Conservation (phyloP, 2,329 filamentous ascomycete species). For the Passalora sequoiae region DNA sequence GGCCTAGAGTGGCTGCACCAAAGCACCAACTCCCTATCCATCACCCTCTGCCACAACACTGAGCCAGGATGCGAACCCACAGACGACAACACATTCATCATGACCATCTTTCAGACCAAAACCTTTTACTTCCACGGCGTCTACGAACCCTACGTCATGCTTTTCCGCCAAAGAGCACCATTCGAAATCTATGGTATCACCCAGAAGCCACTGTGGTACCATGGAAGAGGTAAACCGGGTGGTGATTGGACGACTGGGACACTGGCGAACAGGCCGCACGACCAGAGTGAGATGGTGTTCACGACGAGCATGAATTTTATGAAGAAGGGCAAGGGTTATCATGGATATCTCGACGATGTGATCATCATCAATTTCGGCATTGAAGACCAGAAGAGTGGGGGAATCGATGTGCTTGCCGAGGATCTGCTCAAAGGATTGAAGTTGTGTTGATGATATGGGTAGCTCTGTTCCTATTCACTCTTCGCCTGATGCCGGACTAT, state of each 20-base stretch:
- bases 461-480: no score
- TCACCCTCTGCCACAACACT: slow-evolving; percentile 49
- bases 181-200: slow-evolving; percentile 49
- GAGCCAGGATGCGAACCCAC: slow-evolving; percentile 42
- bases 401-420: slow-evolving; percentile 9
- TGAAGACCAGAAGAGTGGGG: slow-evolving; percentile 10
- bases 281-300: slow-evolving; percentile 11
- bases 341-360: slow-evolving; percentile 10
- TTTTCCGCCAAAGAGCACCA: slow-evolving; percentile 45
- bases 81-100: slow-evolving; percentile 49
- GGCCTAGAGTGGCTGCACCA: slow-evolving; percentile 50
- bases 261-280: slow-evolving; percentile 1
- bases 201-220: slow-evolving; percentile 50
- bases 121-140: slow-evolving; percentile 43
- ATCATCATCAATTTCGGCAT: slow-evolving; percentile 11
- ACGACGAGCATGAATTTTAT: slow-evolving; percentile 10
- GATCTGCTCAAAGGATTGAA: slow-evolving; percentile 9
- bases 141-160: slow-evolving; percentile 52
- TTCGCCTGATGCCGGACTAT: no score
- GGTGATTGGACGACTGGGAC: neutral
- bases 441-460: neutral
- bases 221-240: slow-evolving; percentile 38
- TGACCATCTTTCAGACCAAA: slow-evolving; percentile 53
- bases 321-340: slow-evolving; percentile 5
- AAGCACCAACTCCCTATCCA: slow-evolving; percentile 53